phyloP scores from a whole-genome alignment of 2,329 filamentous ascomycete species.

The Curvularia sp. region DNA sequence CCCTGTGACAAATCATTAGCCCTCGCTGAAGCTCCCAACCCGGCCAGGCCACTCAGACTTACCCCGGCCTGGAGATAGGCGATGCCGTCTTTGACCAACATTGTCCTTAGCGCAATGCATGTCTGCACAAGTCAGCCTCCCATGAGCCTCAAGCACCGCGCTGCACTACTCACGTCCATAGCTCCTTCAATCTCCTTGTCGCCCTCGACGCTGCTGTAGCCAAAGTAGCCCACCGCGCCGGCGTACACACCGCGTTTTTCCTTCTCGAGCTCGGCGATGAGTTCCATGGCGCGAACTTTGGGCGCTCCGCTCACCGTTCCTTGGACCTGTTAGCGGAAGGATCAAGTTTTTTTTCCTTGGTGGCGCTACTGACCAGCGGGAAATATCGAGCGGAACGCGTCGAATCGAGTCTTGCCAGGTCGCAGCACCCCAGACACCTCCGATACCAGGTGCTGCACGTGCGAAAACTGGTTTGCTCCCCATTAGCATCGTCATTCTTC shows the following conservation, averaged over 20 bases:
- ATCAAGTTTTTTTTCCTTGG: conserved; percentile 19
- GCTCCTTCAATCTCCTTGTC: conserved; percentile 74
- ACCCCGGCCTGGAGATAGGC: conserved; percentile 84
- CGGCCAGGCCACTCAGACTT: conserved; percentile 64
- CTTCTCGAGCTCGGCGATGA: conserved; percentile 90
- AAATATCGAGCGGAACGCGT: conserved; percentile 96
- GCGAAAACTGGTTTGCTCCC: conserved; percentile 70
- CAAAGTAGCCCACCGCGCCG: conserved; percentile 95
- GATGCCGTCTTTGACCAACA: conserved; percentile 89
- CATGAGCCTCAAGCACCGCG: conserved; percentile 15
- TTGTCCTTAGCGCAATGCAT: conserved; percentile 82
- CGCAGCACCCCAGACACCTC: conserved; percentile 93
- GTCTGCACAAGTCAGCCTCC: conserved; percentile 47
- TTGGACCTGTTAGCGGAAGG: conserved; percentile 22
- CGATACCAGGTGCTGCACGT: conserved; percentile 96
- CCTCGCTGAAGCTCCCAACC: conserved; percentile 11
- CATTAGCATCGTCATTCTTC: conserved; percentile 9
- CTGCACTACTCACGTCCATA: conserved; percentile 69
- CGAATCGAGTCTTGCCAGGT: conserved; percentile 84
- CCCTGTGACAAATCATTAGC: conserved; percentile 40
- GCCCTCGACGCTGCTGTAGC: conserved; percentile 75
- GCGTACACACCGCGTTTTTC: conserved; percentile 97
- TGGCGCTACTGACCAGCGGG: conserved; percentile 69
- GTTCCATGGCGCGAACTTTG: conserved; percentile 95
- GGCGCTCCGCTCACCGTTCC: conserved; percentile 89